Evolutionary conservation across 2,329 filamentous ascomycete species (phyloP).

Genomic region (Apiospora hydei): DNA sequence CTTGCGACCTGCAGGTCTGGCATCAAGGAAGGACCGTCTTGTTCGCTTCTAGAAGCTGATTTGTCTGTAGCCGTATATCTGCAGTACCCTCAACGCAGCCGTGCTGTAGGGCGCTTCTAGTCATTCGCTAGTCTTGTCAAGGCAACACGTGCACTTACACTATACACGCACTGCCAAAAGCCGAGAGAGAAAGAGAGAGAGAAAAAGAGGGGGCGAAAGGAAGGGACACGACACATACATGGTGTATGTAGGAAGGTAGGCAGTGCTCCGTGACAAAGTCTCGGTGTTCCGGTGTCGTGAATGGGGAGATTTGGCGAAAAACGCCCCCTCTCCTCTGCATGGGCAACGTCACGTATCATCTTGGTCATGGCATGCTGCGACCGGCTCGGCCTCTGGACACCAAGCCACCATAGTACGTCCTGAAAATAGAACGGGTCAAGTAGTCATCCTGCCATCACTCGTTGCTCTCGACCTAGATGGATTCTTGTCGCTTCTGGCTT

Average conservation of each 20-base stretch:
- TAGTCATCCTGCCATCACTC: neutral
- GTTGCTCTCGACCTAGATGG: neutral
- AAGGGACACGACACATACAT: conserved; percentile 13
- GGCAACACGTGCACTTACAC: neutral
- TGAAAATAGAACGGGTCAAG: neutral
- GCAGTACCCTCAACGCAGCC: neutral
- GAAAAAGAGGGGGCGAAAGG: neutral
- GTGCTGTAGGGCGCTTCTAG: neutral
- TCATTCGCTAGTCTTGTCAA: neutral
- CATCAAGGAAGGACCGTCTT: conserved; percentile 11
- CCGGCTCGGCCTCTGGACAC: neutral
- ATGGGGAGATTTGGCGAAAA: conserved; percentile 5
- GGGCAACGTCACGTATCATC: conserved; percentile 5
- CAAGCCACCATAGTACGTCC: neutral
- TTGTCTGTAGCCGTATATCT: conserved; percentile 23
- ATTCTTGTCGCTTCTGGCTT: neutral
- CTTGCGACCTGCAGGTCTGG: conserved; percentile 14
- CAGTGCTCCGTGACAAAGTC: conserved; percentile 20
- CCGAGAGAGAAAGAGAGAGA: neutral
- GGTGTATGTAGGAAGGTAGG: neutral
- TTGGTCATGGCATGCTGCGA: neutral
- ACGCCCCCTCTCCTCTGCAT: neutral
- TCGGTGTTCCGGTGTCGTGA: conserved; percentile 1
- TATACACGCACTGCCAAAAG: neutral
- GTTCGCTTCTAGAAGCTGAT: conserved; percentile 28